phyloP scores from a whole-genome alignment of 164 flowering plant genomes.

The Liquidambar formosana region DNA sequence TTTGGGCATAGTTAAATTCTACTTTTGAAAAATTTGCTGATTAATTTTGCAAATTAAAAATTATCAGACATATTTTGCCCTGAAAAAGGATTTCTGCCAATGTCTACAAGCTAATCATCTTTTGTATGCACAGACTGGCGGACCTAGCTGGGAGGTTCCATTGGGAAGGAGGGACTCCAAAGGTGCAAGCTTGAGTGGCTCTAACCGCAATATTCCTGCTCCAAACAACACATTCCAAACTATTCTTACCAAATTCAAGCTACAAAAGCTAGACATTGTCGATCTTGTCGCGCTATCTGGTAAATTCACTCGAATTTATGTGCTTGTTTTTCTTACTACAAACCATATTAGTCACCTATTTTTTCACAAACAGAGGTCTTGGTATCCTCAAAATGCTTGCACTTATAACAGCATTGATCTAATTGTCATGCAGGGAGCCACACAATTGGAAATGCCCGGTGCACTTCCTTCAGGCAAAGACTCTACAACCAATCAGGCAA shows the following conservation, averaged over 20 bases:
- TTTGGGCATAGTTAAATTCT: too few species aligned
- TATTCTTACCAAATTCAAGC: conserved; percentile 82
- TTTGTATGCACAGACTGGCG: conserved; percentile 58
- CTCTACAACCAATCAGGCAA: conserved; percentile 90
- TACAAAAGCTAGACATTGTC: conserved; percentile 60
- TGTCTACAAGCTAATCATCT: background rate
- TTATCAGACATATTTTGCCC: too few species aligned
- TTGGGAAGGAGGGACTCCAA: conserved; percentile 90
- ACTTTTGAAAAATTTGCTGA: too few species aligned
- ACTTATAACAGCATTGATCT: too few species aligned
- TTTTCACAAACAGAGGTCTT: too few species aligned
- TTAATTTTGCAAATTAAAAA: too few species aligned
- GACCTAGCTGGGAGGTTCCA: conserved; percentile 92
- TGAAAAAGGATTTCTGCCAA: background rate
- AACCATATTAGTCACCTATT: background rate
- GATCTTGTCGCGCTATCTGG: conserved; percentile 95
- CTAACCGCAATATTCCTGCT: conserved; percentile 96
- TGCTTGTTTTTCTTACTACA: background rate
- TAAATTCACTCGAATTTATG: conserved; percentile 18
- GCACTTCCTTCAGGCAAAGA: conserved; percentile 92
- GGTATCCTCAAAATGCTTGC: too few species aligned
- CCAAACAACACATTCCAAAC: conserved; percentile 94
- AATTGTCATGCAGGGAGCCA: conserved; percentile 77
- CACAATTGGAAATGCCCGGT: conserved; percentile 86
- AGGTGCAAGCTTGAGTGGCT: conserved; percentile 88